Conservation (phyloP, 169 alveolate species). For the Perkinsus olseni region DNA sequence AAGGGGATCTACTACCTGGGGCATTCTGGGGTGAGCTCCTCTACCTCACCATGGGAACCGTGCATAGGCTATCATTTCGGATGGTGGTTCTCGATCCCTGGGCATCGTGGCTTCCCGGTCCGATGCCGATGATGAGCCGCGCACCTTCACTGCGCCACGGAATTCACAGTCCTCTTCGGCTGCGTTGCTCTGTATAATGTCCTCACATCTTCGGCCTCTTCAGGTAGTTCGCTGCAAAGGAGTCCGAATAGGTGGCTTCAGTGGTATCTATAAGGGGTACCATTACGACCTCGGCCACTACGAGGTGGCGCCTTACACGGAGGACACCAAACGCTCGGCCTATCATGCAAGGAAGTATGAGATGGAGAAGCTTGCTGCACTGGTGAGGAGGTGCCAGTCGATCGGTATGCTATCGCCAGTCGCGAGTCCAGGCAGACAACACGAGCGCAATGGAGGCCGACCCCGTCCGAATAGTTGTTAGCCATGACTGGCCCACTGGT, state of each 20-base stretch:
- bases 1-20: conserved; percentile 90
- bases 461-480: conserved; percentile 72
- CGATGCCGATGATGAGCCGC: too few species aligned
- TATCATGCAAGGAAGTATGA: conserved; percentile 78
- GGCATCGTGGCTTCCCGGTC: too few species aligned
- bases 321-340: conserved; percentile 65
- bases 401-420: neutral
- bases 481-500: conserved; percentile 91
- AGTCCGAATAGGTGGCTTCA: conserved; percentile 81
- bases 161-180: too few species aligned
- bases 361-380: conserved; percentile 57
- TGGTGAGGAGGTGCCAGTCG: conserved; percentile 22
- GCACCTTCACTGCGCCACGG: too few species aligned
- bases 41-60: neutral
- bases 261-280: conserved; percentile 82
- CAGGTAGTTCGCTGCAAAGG: conserved; percentile 51
- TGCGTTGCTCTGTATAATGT: too few species aligned
- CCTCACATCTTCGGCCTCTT: neutral
- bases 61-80: too few species aligned
- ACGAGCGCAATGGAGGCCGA: conserved; percentile 5
- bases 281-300: conserved; percentile 68
- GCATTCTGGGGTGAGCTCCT: conserved; percentile 58
- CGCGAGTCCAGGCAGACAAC: neutral
- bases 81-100: too few species aligned
- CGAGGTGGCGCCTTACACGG: conserved; percentile 73